Conservation (phyloP, 768 basidiomycete species). For the Mycena crocata region DNA sequence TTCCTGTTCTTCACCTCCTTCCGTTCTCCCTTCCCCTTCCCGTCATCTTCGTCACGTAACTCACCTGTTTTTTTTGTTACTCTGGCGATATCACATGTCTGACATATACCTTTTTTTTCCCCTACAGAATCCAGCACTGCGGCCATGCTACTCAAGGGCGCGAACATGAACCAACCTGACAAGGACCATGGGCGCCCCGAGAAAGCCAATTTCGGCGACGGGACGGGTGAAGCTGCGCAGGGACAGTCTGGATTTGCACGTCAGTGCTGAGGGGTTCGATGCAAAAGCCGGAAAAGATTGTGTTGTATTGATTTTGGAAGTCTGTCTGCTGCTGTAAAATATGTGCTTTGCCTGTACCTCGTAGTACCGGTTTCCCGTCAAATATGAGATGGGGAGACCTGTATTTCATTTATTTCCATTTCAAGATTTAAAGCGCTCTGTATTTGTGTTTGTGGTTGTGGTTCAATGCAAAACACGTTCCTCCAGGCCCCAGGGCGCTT, state of each 20-base stretch:
- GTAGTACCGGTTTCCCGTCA: neutral
- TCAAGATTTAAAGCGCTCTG: no score
- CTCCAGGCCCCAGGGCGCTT: no score
- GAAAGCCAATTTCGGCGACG: conserved; percentile 53
- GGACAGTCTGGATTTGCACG: conserved; percentile 52
- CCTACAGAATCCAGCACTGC: conserved; percentile 34
- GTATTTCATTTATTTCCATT: neutral
- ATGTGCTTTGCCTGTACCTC: neutral
- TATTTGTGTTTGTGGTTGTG: no score
- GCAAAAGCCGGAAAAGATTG: neutral
- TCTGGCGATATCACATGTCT: neutral
- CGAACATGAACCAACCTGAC: conserved; percentile 48
- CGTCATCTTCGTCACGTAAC: conserved; percentile 15
- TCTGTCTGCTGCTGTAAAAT: neutral
- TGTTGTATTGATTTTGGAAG: neutral
- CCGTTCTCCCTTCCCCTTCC: neutral
- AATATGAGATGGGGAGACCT: neutral
- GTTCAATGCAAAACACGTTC: no score
- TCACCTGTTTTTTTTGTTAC: neutral
- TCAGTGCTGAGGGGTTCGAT: conserved; percentile 45
- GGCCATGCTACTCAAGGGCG: conserved; percentile 37
- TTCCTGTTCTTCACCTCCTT: conserved; percentile 8
- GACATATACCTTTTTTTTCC: neutral
- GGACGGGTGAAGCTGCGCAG: conserved; percentile 31
- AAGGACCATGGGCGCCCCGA: conserved; percentile 55